Evolutionary conservation across 148 eudicot genomes (phyloP).

Genomic region (Amaranthus cruentus): DNA sequence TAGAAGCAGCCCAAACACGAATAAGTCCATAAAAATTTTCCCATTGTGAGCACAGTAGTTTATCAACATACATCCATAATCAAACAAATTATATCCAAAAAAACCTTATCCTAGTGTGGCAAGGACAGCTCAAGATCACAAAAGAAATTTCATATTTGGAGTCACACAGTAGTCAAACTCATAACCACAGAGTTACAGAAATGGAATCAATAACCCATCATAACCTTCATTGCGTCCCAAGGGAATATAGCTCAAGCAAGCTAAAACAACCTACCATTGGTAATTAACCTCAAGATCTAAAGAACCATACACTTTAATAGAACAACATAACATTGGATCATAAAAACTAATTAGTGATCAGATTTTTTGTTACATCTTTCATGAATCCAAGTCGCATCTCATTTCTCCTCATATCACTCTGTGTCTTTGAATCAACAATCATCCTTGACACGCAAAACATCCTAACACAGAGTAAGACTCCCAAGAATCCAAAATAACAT

Average conservation of each 20-base stretch:
- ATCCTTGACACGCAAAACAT: background rate
- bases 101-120: background rate
- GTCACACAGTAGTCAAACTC: background rate
- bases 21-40: too few species aligned
- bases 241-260: background rate
- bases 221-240: background rate
- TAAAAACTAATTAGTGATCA: background rate
- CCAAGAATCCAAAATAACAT: background rate
- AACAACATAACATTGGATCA: background rate
- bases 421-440: background rate
- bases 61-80: background rate
- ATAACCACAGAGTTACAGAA: background rate
- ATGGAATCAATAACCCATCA: too few species aligned
- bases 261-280: background rate
- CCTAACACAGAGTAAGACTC: background rate
- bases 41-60: background rate
- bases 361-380: conserved; percentile 6
- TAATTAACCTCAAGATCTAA: background rate
- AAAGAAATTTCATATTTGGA: background rate
- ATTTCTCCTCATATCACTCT: background rate
- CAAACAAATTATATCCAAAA: background rate
- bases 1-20: background rate
- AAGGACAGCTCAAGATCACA: background rate
- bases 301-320: background rate
- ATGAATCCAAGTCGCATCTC: background rate